These are phyloP conservation scores for Oryza brachyantha DNA, from an alignment of 176 grass and related monocot genomes.

Conservation along the genomic window DNA sequence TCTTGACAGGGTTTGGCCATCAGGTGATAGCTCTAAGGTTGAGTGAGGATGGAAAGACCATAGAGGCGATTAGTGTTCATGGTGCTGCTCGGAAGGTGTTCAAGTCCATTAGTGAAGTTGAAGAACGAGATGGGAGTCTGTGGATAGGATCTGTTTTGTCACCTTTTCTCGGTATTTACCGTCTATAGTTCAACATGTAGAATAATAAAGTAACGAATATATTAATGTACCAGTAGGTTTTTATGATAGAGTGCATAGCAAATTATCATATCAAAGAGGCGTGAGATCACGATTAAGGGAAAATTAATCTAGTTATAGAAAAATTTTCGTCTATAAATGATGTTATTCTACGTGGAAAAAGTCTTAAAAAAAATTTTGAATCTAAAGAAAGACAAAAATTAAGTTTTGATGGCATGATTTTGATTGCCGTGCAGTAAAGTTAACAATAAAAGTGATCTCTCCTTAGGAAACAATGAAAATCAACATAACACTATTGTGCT, in stretches of 20 bases:
- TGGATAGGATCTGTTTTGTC: slow-evolving; percentile 55
- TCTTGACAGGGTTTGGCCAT: slow-evolving; percentile 7
- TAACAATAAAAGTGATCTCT: no score
- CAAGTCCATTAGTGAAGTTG: slow-evolving; percentile 37
- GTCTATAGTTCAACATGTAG: neutral
- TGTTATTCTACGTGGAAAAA: no score
- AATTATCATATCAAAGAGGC: neutral
- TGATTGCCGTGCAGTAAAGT: no score
- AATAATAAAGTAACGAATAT: neutral
- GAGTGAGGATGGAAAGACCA: slow-evolving; percentile 32
- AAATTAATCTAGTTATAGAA: no score
- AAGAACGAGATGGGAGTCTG: slow-evolving; percentile 39
- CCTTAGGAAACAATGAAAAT: no score
- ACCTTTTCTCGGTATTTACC: slow-evolving; percentile 38
- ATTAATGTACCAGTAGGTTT: neutral
- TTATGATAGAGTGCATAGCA: neutral
- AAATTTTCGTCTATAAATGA: no score
- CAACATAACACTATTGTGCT: no score
- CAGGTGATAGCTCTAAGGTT: slow-evolving; percentile 40
- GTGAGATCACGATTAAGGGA: no score
- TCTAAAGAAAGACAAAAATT: no score
- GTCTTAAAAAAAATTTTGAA: no score
- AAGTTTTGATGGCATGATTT: no score
- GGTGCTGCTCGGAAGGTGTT: neutral
- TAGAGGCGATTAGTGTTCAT: slow-evolving; percentile 29